These are phyloP conservation scores for Enterospora canceri DNA, from an alignment of 371 early-diverging fungal species.

Conservation along the genomic window DNA sequence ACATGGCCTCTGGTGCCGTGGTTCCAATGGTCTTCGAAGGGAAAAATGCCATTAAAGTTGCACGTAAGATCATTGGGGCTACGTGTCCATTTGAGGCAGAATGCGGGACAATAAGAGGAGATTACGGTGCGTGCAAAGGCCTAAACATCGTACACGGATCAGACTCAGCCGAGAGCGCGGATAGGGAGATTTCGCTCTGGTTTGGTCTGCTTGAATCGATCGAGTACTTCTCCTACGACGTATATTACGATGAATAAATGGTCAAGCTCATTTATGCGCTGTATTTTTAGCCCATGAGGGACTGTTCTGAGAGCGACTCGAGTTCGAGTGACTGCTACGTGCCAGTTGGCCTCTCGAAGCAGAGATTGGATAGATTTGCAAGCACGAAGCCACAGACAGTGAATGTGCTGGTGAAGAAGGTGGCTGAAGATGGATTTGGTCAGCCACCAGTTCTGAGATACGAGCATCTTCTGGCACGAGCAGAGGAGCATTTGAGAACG, in stretches of 20 bases:
- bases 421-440: not conserved
- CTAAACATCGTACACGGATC: slow-evolving; percentile 95
- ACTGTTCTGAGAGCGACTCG: not conserved
- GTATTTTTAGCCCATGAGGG: not conserved
- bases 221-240: too few relatives aligned
- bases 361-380: not conserved
- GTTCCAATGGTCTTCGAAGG: slow-evolving; percentile 83
- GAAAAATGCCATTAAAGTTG: slow-evolving; percentile 82
- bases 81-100: slow-evolving; percentile 69
- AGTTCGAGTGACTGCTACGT: not conserved
- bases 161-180: slow-evolving; percentile 85
- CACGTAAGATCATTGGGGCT: slow-evolving; percentile 80
- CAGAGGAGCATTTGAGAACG: slow-evolving; percentile 47
- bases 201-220: slow-evolving; percentile 76
- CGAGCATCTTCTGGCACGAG: slow-evolving; percentile 43
- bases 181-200: slow-evolving; percentile 88
- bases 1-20: slow-evolving; percentile 77
- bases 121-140: slow-evolving; percentile 63
- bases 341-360: not conserved
- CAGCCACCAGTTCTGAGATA: slow-evolving; percentile 33
- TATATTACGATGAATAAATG: too few relatives aligned
- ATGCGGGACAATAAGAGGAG: slow-evolving; percentile 97
- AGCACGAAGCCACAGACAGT: not conserved
- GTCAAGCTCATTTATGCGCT: too few relatives aligned
- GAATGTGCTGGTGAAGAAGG: not conserved